These are phyloP conservation scores for Hibiscus syriacus DNA, from an alignment of 345 rosid genomes.

Conservation along the genomic window DNA sequence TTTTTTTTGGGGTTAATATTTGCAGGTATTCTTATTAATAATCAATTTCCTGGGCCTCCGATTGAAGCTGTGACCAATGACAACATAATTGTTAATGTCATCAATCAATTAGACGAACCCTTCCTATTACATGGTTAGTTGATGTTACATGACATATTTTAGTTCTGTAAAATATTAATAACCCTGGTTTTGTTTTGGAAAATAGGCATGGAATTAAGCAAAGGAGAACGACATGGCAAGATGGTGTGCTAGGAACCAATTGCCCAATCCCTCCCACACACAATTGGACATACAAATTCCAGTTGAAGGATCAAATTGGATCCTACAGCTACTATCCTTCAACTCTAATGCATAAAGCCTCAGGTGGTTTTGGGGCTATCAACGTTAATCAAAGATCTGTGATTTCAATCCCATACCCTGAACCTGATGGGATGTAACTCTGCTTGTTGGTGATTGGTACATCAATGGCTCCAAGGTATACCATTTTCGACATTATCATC, in stretches of 20 bases:
- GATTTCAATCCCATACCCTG: constrained; percentile 49
- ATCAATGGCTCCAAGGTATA: constrained; percentile 48
- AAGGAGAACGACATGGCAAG: constrained; percentile 73
- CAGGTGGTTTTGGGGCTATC: constrained; percentile 63
- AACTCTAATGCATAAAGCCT: constrained; percentile 50
- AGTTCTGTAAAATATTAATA: too few species aligned
- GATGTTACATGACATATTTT: too few species aligned
- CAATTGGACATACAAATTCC: constrained; percentile 84
- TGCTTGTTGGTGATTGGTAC: constrained; percentile 64
- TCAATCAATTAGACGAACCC: constrained; percentile 62
- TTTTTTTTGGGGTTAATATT: neutral
- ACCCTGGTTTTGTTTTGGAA: too few species aligned
- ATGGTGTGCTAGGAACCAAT: constrained; percentile 17
- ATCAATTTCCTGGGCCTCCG: constrained; percentile 79
- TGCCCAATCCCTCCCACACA: constrained; percentile 67
- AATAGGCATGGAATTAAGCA: constrained; percentile 64
- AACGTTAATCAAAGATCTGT: constrained; percentile 42
- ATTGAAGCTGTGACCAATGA: constrained; percentile 73
- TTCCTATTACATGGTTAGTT: constrained; percentile 71
- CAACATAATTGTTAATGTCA: constrained; percentile 59
- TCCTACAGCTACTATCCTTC: constrained; percentile 64
- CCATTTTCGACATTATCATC: neutral
- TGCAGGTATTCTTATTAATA: constrained; percentile 78
- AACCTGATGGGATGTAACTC: constrained; percentile 58
- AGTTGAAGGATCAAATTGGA: constrained; percentile 77